Evolutionary conservation across 345 rosid genomes (phyloP), one percentile per base, ranked within the genome.

Genomic region (Cardiospermum halicacabum): DNA sequence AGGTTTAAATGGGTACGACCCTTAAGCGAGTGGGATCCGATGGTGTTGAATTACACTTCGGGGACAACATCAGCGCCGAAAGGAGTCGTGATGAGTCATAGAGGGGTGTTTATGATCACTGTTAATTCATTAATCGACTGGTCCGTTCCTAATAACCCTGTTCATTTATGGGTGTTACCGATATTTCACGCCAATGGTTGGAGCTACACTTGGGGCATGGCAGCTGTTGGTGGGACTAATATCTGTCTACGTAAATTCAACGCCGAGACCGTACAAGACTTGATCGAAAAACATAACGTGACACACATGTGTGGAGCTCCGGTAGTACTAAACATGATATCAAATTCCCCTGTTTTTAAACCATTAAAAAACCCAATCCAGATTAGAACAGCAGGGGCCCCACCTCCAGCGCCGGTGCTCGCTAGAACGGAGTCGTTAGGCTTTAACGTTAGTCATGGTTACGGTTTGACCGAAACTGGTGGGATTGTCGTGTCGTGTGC

Each of bases 131-230:
- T 76, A 60, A 49, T 81, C 4, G 71, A 80, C 37, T 81, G 82
- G 78, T 65, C 75, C 1, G 48, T 82, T 10, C 81, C 77, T 4
- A 57, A 77, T 19, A 78, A 53, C 32, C 82, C 86, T 1, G 79
- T 83, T 26, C 83, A 81, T 60, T 73, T 86, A 7, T 86, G 91
- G 91, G 76, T 81, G 6, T 21, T 85, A 40, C 91, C 91, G 0
- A 83, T 83, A 73, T 85, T 83, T 72, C 88, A 85, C 24, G 78
- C 82, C 30, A 86, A 86, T 31, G 89, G 91, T 0, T 86, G 91
- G 91, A 56, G 79, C 36, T 77, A 65, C 48, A 58, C 73, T 3
- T 86, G 91, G 91, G 89, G 78, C 27, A 69, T 77, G 58, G 91
- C 91, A 0, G 91, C 88, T 1, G 81, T 78, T 4, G 91, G 91